phyloP scores from a whole-genome alignment of 2,329 filamentous ascomycete species.

The Sclerotinia glacialis region DNA sequence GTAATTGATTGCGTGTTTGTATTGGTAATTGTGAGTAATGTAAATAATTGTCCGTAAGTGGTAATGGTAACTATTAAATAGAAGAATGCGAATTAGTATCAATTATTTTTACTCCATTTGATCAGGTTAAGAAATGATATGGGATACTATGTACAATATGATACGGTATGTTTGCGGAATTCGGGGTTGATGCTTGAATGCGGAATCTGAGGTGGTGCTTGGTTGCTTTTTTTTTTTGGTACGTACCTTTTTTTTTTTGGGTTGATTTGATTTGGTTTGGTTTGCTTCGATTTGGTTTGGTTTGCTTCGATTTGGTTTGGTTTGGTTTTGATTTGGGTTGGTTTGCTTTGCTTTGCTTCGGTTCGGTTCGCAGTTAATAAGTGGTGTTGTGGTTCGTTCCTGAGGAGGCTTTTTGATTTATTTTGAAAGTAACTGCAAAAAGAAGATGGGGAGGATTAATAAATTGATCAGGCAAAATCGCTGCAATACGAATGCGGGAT shows the following conservation, averaged over 20 bases:
- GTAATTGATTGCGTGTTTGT: neutral
- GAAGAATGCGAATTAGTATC: neutral
- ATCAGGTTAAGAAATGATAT: slow-evolving; percentile 6
- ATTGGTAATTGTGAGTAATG: neutral
- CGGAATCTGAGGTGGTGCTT: neutral
- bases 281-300: neutral
- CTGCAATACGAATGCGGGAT: slow-evolving; percentile 35
- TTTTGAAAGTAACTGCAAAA: slow-evolving; percentile 27
- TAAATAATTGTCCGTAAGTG: neutral
- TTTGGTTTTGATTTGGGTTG: no score
- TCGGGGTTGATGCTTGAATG: slow-evolving; percentile 2
- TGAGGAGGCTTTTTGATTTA: slow-evolving; percentile 21
- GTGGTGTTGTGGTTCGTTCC: slow-evolving; percentile 24
- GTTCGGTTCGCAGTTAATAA: neutral
- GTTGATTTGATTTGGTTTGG: neutral
- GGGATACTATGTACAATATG: no score
- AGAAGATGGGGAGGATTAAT: slow-evolving; percentile 36
- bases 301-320: neutral
- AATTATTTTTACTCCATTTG: slow-evolving; percentile 7
- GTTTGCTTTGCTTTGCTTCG: no score
- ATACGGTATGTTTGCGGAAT: neutral
- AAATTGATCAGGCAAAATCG: slow-evolving; percentile 39
- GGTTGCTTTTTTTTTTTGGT: slow-evolving; percentile 6
- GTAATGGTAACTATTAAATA: neutral
- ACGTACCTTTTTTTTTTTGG: slow-evolving; percentile 2